Conservation (phyloP, 805 yeast species). For the Zygoascus biomembranicola region DNA sequence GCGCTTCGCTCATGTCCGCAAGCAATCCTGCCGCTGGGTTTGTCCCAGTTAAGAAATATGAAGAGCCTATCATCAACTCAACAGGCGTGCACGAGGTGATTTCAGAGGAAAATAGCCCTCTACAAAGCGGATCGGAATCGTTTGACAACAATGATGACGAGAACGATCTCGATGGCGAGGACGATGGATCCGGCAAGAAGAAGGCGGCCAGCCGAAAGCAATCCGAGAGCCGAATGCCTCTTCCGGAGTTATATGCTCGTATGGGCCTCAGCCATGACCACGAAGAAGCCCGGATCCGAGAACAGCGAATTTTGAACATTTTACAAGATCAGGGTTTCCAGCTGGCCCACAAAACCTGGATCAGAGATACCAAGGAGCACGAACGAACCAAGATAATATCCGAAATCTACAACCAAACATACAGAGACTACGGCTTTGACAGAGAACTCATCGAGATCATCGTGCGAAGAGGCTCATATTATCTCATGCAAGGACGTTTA, state of each 20-base stretch:
- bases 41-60: not conserved
- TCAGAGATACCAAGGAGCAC: slow-evolving; percentile 57
- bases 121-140: not conserved
- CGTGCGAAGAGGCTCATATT: slow-evolving; percentile 73
- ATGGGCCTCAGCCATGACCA: slow-evolving; percentile 33
- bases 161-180: not conserved
- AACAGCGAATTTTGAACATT: slow-evolving; percentile 30
- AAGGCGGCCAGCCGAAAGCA: slow-evolving; percentile 17
- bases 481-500: slow-evolving; percentile 68
- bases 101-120: not conserved
- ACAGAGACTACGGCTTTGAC: slow-evolving; percentile 43
- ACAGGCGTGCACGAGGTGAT: not conserved
- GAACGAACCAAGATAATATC: slow-evolving; percentile 44
- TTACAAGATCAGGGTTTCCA: slow-evolving; percentile 52
- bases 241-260: slow-evolving; percentile 28
- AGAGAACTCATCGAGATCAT: slow-evolving; percentile 56
- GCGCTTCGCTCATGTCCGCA: not conserved
- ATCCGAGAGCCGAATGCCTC: slow-evolving; percentile 31
- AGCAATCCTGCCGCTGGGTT: not conserved
- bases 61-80: not conserved
- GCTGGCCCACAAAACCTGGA: slow-evolving; percentile 76
- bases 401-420: slow-evolving; percentile 41
- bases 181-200: not conserved
- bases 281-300: slow-evolving; percentile 30
- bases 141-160: not conserved